Base-by-base conservation (phyloP, 208 protist species). In the Leptomonas pyrrhocoris region DNA sequence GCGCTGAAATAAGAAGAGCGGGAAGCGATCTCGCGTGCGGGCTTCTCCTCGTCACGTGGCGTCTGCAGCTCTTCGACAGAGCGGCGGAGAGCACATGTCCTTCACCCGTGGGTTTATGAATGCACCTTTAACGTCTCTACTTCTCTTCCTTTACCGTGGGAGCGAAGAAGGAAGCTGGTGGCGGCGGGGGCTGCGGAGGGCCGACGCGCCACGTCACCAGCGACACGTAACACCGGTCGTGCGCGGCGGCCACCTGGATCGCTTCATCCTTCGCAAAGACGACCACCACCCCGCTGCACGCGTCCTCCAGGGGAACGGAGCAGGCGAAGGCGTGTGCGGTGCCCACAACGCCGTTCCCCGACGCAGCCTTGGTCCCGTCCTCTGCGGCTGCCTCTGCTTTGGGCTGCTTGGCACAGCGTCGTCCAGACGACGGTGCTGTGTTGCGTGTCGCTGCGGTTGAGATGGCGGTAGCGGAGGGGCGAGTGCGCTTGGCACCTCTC, bases 151-250 rank as follows among this genome's bases (percentile, higher is more conserved):
- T 64, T 21, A 65, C 16, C 5, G 38, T 30, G 28, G 59, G 50
- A 18, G 40, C 16, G 30, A 31, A 45, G 5, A 48, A 45, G 1
- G 31, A 34, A 0, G 27, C 18, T 9, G 54, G 2, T 19, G 61
- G 36, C 11, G 45, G 5, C 12, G 57, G 38, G 2, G 50, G 1
- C 36, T 42, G 21, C 2, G 58, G 13, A 38, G 15, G n/a, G 3
- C 31, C 60, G 27, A 76, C 48, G 27, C 54, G 68, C 76, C 85
- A 90, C 54, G 79, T 84, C 19, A 90, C 72, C 0, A 88, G 36
- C 12, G 85, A 83, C 11, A 90, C 30, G 56, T 57, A 90, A 15
- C 74, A 48, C 34, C 68, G 30, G 40, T 88, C 77, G 49, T 90
- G 82, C 0, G 79, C 69, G 1, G 72, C 81, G 34, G 78, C 68